Base-by-base conservation (phyloP, 345 rosid genomes). In the Rhodomyrtus tomentosa region DNA sequence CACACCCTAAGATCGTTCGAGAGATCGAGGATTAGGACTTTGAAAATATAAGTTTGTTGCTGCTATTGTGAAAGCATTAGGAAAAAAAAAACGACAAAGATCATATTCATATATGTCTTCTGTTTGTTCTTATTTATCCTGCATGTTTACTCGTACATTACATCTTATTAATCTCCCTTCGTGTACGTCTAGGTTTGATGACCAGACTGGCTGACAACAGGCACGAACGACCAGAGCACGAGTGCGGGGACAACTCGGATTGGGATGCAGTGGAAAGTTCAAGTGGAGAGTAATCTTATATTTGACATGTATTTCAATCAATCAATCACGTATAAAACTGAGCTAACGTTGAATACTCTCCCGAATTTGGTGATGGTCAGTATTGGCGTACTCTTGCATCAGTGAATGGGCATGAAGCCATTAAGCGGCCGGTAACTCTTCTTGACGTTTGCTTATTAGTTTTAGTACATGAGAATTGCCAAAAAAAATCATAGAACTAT, bases 181-280 rank as follows among this genome's bases (percentile, higher is more conserved):
- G 48, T 81, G 62, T 93, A 96, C 98, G 96, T 87, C 91, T 94
- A 29, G 92, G 93, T 32, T 86, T 89, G 84, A 96, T 95, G 95
- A 92, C 94, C 88, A 88, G 92, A 89, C 83, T 95, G 91, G 92
- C 89, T 27, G 88, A 82, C 45, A 89, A 85, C 86, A 88, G 90
- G 90, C 87, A 89, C 87, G 89, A 89, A 54, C 82, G 80, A 7
- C 84, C 90, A 16, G 94, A 91, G 14, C 83, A 84, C 87, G 86
- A 81, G 50, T 59, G 52, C 4, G 88, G 90, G 55, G 89, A 91
- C 58, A 91, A 87, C 88, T 87, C 92, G 10, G 91, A 91, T 59
- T 92, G 94, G 95, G 95, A 93, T 80, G 80, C 84, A 16, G 83
- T 86, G 4, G 93, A 95, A 84, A 90, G 7, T 16, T 16, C 72